Conservation (phyloP, 306 rosid species). For the Dicorynia guianensis region DNA sequence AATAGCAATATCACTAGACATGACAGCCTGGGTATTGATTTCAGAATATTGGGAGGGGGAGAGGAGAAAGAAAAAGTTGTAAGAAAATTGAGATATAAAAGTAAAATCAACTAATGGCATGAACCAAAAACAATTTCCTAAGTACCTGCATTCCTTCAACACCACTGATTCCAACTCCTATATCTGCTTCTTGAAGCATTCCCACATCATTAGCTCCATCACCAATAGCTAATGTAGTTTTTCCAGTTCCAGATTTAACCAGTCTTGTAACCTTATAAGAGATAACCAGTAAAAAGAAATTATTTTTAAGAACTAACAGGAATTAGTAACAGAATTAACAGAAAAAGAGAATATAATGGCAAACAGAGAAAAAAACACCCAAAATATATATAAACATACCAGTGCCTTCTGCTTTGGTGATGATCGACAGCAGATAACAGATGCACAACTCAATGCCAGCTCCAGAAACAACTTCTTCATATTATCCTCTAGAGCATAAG, state of each 20-base stretch:
- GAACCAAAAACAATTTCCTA: slow-evolving; percentile 26
- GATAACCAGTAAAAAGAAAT: slow-evolving; percentile 4
- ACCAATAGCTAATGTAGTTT: slow-evolving; percentile 76
- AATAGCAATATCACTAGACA: slow-evolving; percentile 93
- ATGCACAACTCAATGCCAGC: slow-evolving; percentile 76
- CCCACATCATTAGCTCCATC: slow-evolving; percentile 87
- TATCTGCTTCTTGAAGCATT: slow-evolving; percentile 86
- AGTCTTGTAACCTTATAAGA: slow-evolving; percentile 84
- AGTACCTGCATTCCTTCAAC: slow-evolving; percentile 83
- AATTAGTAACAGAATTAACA: slow-evolving; percentile 23
- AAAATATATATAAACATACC: slow-evolving; percentile 52
- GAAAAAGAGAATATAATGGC: slow-evolving; percentile 4
- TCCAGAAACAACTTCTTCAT: slow-evolving; percentile 70
- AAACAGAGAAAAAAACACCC: not conserved
- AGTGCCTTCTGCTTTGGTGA: slow-evolving; percentile 99
- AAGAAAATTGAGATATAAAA: slow-evolving; percentile 19
- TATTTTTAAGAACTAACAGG: slow-evolving; percentile 9
- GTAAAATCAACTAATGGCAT: slow-evolving; percentile 6
- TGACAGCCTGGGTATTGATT: slow-evolving; percentile 62
- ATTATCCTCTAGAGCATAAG: slow-evolving; percentile 81
- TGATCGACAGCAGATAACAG: slow-evolving; percentile 97
- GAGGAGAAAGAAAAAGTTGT: slow-evolving; percentile 17
- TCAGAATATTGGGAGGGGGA: not conserved
- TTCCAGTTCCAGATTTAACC: slow-evolving; percentile 86
- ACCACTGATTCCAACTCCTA: slow-evolving; percentile 79